Base-by-base conservation (phyloP, 2,329 filamentous ascomycete genomes). In the Fusarium stilboides region DNA sequence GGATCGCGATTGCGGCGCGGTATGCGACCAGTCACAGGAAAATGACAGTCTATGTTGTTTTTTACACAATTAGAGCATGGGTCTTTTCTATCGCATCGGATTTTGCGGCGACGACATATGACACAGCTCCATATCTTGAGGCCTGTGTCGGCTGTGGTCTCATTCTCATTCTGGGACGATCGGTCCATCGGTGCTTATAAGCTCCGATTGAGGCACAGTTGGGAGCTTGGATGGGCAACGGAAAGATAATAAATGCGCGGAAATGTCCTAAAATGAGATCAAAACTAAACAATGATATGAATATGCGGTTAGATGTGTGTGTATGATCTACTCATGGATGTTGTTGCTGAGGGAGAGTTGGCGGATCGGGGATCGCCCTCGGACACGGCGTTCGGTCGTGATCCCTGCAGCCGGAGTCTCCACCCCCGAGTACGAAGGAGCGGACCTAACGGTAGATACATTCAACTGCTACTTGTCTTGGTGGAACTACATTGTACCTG, bases 91-190 rank as follows among this genome's bases (percentile, higher is more conserved):
- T 78, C 77, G 42, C 77, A 78, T 5, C 70, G 72, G 12, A 77
- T 53, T 34, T 78, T 78, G 54, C 76, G 76, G 1, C 75, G 74
- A 15, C 77, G 74, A 43, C 77, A 78, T 22, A 70, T 72, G 26
- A 78, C 67, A 44, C 77, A 78, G 62, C 75, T 78, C 77, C 77
- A 78, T 57, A 75, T 73, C 13, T 70, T 74, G 47, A 77, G 70
- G n/a, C 22, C 62, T 12, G 55, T 34, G 14, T 63, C 58, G 26
- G 66, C 52, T 28, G 55, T 37, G 53, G 45, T 39, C 42, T 56
- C 45, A 50, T 56, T 39, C 42, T 56, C 45, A 50, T 56, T 47
- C n/a, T 62, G 49, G 10, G 57, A 28, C 28, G 65, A 54, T 65
- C 66, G 69, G 69, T 51, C 53, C 53, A 68, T 70, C 66, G 69